A percentile compares a stretch with the other conserved stretches of the same genome.
Conservation (phyloP, 2,329 filamentous ascomycete species). For the Fusarium poae region DNA sequence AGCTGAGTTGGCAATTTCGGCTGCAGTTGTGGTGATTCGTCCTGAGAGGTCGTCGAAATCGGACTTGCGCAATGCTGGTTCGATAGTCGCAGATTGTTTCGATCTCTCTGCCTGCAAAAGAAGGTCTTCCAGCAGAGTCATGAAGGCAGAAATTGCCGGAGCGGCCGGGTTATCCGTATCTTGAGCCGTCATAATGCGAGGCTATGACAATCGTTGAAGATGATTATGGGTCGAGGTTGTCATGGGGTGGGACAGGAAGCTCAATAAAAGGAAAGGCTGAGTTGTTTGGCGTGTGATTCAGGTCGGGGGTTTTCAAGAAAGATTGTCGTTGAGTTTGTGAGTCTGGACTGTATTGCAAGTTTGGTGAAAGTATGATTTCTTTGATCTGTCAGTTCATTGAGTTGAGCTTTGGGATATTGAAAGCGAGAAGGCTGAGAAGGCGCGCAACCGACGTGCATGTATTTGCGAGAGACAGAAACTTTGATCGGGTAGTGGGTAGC, state of each 20-base stretch:
- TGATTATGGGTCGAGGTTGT: constrained; percentile 24
- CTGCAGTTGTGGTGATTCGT: constrained; percentile 57
- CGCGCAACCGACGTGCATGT: constrained; percentile 21
- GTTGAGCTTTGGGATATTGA: constrained; percentile 25
- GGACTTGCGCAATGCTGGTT: constrained; percentile 79
- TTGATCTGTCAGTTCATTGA: constrained; percentile 13
- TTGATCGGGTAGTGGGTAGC: neutral
- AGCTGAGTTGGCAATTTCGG: constrained; percentile 47
- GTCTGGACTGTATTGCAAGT: neutral
- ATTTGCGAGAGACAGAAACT: constrained; percentile 9
- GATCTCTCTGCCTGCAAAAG: constrained; percentile 69
- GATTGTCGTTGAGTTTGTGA: neutral
- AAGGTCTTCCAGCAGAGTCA: constrained; percentile 67
- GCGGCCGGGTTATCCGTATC: constrained; percentile 62
- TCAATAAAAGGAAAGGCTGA: neutral
- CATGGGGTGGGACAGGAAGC: constrained; percentile 15
- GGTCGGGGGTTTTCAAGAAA: neutral
- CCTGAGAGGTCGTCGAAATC: constrained; percentile 68
- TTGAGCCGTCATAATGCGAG: constrained; percentile 63
- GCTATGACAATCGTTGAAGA: constrained; percentile 26
- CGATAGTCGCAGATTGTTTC: constrained; percentile 73
- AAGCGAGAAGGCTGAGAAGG: constrained; percentile 45
- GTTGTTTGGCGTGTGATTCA: neutral
- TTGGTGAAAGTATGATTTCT: constrained; percentile 7
- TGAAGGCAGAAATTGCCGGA: constrained; percentile 66